phyloP scores from a whole-genome alignment of 1,284 basidiomycete genomes.

The Inonotus hispidus region DNA sequence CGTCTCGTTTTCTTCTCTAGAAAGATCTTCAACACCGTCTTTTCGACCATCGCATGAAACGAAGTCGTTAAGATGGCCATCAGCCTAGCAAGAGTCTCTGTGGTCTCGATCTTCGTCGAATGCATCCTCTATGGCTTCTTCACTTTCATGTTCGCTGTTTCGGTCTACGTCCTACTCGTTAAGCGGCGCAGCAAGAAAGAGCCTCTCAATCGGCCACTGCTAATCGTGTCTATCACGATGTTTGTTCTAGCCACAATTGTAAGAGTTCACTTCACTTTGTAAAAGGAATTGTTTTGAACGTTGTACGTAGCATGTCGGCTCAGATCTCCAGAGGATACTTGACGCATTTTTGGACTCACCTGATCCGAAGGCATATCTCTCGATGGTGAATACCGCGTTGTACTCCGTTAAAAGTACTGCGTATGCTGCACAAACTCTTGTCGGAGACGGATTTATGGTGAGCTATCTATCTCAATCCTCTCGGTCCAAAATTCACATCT shows the following conservation, averaged over 20 bases:
- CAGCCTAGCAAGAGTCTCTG: neutral
- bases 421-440: slow-evolving; percentile 30
- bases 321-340: slow-evolving; percentile 15
- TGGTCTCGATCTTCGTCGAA: slow-evolving; percentile 10
- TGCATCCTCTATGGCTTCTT: slow-evolving; percentile 10
- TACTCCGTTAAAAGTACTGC: slow-evolving; percentile 28
- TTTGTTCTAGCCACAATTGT: slow-evolving; percentile 15
- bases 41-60: neutral
- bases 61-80: neutral
- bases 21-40: neutral
- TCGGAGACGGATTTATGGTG: slow-evolving; percentile 32
- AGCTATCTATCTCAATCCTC: slow-evolving; percentile 3
- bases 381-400: slow-evolving; percentile 27
- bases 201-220: slow-evolving; percentile 11
- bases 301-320: slow-evolving; percentile 12
- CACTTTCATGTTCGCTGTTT: slow-evolving; percentile 13
- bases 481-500: neutral
- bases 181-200: slow-evolving; percentile 1
- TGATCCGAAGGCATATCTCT: slow-evolving; percentile 17
- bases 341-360: slow-evolving; percentile 10
- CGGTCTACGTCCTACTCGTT: slow-evolving; percentile 1
- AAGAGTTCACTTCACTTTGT: neutral
- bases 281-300: neutral
- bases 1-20: neutral
- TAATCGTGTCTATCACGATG: slow-evolving; percentile 11